Base-by-base conservation (phyloP, 2,329 filamentous ascomycete genomes). In the Colletotrichum nymphaeae region DNA sequence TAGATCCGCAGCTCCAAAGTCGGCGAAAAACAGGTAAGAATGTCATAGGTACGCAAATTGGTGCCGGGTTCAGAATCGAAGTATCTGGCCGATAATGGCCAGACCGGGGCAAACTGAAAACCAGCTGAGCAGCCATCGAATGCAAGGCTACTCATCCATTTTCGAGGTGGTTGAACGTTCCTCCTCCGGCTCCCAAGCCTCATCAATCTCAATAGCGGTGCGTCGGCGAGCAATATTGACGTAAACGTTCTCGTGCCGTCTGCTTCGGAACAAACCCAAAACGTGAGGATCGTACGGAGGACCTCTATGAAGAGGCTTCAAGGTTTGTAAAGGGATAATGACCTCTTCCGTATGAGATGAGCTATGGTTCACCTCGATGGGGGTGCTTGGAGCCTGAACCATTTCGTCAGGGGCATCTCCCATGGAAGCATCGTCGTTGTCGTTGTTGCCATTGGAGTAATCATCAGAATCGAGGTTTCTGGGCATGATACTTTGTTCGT, bases 191-290 rank as follows among this genome's bases (percentile, higher is more conserved):
- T 70, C 73, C 2, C 77, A 69, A 77, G 68, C 70, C 2, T 77
- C 71, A 78, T 79, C 81, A 73, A 78, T 75, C 14, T 80, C 78
- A 11, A 82, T 67, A 14, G 79, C 78, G 11, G 75, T 78, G 8
- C 35, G 75, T 19, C 77, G 77, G 7, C n/a, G 22, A n/a, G 19
- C 9, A 22, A 67, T 57, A 12, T 75, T 77, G 35, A 80, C 56
- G 76, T 76, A 78, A 1, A 74, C 68, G 57, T 79, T 78, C 2
- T n/a, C n/a, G 7, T 60, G 22, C 8, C 58, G 60, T 6, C 53
- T 73, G 16, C 58, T 59, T n/a, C 30, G 46, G 53, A 80, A 79
- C 6, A 81, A 52, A 2, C 65, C 26, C 19, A 76, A 52, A 22
- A 80, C 77, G 2, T 16, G 35, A 4, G 60, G 65, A 30, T 75